Conservation (phyloP, 2,329 filamentous ascomycete genomes). For the Waltergamsia citrina region DNA sequence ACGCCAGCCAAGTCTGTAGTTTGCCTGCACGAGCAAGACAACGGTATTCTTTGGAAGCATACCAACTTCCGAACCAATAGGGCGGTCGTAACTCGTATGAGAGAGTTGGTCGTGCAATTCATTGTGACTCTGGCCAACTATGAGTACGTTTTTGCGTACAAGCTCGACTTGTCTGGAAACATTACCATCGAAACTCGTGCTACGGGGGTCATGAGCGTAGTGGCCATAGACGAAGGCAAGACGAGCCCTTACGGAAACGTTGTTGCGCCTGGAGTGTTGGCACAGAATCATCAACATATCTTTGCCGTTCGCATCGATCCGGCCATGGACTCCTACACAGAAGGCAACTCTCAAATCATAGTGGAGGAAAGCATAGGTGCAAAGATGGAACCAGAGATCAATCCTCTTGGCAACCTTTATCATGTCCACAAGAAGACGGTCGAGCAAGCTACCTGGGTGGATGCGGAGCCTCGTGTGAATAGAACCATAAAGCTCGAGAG, state of each 20-base stretch:
- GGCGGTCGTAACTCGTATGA: slow-evolving; percentile 48
- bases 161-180: slow-evolving; percentile 52
- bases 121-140: slow-evolving; percentile 64
- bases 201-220: slow-evolving; percentile 55
- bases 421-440: slow-evolving; percentile 38
- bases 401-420: slow-evolving; percentile 54
- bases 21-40: slow-evolving; percentile 63
- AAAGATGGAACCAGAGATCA: slow-evolving; percentile 37
- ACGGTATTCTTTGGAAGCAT: slow-evolving; percentile 64
- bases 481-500: slow-evolving; percentile 40
- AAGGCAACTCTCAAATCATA: slow-evolving; percentile 37
- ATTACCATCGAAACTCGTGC: slow-evolving; percentile 54
- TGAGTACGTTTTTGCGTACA: slow-evolving; percentile 48
- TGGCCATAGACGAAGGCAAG: slow-evolving; percentile 48
- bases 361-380: slow-evolving; percentile 25
- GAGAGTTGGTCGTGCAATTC: slow-evolving; percentile 58
- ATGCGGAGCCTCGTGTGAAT: slow-evolving; percentile 44
- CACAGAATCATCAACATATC: slow-evolving; percentile 63
- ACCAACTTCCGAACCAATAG: slow-evolving; percentile 56
- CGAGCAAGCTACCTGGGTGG: slow-evolving; percentile 33
- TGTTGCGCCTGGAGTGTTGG: slow-evolving; percentile 54
- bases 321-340: slow-evolving; percentile 40
- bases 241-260: slow-evolving; percentile 46
- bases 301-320: slow-evolving; percentile 59
- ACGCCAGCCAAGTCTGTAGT: slow-evolving; percentile 46